Evolutionary conservation across 1,139 yeast genomes (phyloP).

Genomic region (Hyphopichia pseudoburtonii): DNA sequence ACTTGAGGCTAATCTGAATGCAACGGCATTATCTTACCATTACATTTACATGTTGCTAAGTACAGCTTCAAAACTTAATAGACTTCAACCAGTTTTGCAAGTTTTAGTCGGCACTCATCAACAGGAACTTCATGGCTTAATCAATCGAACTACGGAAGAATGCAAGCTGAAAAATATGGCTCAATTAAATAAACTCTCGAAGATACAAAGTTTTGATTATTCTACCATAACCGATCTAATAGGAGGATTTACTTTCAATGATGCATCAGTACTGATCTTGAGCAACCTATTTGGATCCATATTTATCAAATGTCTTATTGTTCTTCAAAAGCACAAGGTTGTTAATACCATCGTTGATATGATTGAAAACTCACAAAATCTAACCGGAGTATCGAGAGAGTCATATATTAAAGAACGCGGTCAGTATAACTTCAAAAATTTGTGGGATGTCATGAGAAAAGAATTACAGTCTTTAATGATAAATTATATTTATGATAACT

Average conservation of each 20-base stretch:
- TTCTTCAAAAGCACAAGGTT: conserved; percentile 70
- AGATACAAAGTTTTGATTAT: conserved; percentile 29
- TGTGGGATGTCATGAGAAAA: conserved; percentile 58
- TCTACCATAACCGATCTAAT: conserved; percentile 21
- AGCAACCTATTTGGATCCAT: conserved; percentile 71
- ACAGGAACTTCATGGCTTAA: conserved; percentile 47
- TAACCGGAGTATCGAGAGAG: conserved; percentile 3
- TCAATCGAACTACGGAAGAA: conserved; percentile 65
- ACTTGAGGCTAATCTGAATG: conserved; percentile 28
- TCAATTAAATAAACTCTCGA: conserved; percentile 32
- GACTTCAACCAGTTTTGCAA: conserved; percentile 61
- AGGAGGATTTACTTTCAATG: conserved; percentile 35
- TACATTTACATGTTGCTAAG: conserved; percentile 57
- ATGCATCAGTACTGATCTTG: conserved; percentile 56
- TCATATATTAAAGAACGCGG: conserved; percentile 3
- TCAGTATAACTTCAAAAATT: conserved; percentile 40
- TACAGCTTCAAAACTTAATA: conserved; percentile 61
- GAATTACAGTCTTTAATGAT: conserved; percentile 59
- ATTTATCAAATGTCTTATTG: conserved; percentile 60
- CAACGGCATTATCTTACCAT: conserved; percentile 48
- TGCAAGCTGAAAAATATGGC: conserved; percentile 47
- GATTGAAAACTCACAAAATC: conserved; percentile 12
- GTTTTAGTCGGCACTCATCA: conserved; percentile 47
- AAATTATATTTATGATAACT: conserved; percentile 49
- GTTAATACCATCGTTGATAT: conserved; percentile 53